These are phyloP conservation scores for Cordyceps sp. DNA, from an alignment of 2,329 filamentous ascomycete genomes.

Conservation along the genomic window DNA sequence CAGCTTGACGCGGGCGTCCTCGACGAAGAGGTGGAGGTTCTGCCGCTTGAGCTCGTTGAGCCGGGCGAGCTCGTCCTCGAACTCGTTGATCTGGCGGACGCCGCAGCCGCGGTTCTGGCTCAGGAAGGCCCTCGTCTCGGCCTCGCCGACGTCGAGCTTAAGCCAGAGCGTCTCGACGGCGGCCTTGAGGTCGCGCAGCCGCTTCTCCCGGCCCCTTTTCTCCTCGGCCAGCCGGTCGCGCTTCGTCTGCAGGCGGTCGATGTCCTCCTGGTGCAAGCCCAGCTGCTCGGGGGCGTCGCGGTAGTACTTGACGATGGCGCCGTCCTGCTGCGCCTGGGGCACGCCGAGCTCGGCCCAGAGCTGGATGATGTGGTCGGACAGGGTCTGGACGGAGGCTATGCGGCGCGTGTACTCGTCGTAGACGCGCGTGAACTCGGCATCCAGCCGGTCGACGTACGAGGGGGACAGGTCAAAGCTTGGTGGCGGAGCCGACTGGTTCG, in stretches of 20 bases:
- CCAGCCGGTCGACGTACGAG: constrained; percentile 70
- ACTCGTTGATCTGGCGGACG: constrained; percentile 84
- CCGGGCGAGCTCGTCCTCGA: constrained; percentile 73
- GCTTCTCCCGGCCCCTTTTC: constrained; percentile 69
- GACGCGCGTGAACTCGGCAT: constrained; percentile 81
- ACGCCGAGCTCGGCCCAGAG: constrained; percentile 93
- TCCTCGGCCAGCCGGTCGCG: constrained; percentile 76
- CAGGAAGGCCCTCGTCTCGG: constrained; percentile 71
- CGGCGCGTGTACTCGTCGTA: constrained; percentile 93
- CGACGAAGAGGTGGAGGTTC: constrained; percentile 89
- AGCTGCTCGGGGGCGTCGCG: constrained; percentile 86
- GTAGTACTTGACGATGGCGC: constrained; percentile 73
- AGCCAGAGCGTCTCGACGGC: constrained; percentile 83
- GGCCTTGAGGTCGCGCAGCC: constrained; percentile 54
- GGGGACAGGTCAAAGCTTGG: constrained; percentile 86
- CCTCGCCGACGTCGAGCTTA: constrained; percentile 67
- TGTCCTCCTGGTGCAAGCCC: constrained; percentile 76
- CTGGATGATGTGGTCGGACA: constrained; percentile 75
- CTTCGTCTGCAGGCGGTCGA: constrained; percentile 53
- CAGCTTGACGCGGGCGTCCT: constrained; percentile 77
- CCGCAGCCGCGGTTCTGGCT: constrained; percentile 82
- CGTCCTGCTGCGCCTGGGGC: constrained; percentile 83
- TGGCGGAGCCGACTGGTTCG: constrained; percentile 59
- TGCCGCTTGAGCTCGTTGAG: constrained; percentile 88
- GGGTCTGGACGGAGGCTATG: constrained; percentile 54